Conservation (phyloP, 2,329 filamentous ascomycete species). For the Aspergillus sp. region DNA sequence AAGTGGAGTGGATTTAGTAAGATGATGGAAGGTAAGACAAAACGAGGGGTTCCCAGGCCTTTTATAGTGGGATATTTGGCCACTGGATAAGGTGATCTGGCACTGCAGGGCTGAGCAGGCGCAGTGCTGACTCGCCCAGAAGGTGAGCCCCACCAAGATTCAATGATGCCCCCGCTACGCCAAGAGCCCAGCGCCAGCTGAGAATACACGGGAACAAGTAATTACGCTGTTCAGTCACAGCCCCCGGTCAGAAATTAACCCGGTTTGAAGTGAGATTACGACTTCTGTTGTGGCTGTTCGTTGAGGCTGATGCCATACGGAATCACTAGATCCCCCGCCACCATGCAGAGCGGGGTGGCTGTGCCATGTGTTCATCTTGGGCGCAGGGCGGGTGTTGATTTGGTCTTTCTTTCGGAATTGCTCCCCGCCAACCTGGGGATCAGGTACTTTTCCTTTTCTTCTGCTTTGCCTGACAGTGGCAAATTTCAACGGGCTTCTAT, state of each 20-base stretch:
- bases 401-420: not conserved
- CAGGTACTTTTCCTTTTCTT: not conserved
- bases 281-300: not conserved
- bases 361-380: slow-evolving; percentile 6
- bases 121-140: slow-evolving; percentile 4
- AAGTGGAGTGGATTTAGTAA: not conserved
- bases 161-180: slow-evolving; percentile 9
- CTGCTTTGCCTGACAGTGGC: not conserved
- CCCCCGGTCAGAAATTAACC: not conserved
- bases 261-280: not conserved
- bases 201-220: slow-evolving; percentile 4
- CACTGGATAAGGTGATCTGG: slow-evolving; percentile 19
- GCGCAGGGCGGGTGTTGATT: slow-evolving; percentile 2
- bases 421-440: slow-evolving; percentile 6
- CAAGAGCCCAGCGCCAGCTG: slow-evolving; percentile 5
- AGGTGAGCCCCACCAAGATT: slow-evolving; percentile 13
- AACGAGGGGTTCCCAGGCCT: slow-evolving; percentile 9
- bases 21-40: slow-evolving; percentile 8
- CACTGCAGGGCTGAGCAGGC: slow-evolving; percentile 20
- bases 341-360: slow-evolving; percentile 6
- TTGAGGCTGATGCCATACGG: not conserved
- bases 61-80: slow-evolving; percentile 20
- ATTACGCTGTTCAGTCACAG: slow-evolving; percentile 3
- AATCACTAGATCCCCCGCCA: slow-evolving; percentile 2
- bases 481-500: not conserved